Base-by-base conservation (phyloP, 2,329 filamentous ascomycete species). In the Calonectria pseudoturangicola region DNA sequence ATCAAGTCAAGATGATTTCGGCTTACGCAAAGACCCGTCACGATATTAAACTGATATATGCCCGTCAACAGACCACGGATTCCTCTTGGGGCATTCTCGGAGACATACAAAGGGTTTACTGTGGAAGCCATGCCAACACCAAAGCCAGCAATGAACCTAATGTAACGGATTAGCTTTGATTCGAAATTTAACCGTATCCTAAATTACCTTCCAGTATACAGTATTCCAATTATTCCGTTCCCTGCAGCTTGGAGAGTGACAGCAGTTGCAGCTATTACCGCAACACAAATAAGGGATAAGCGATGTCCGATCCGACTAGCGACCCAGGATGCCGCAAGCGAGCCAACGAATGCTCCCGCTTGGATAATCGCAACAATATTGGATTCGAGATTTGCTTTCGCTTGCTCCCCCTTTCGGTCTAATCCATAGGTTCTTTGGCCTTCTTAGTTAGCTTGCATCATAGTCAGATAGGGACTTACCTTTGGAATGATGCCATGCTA, bases 31-130 rank as follows among this genome's bases (percentile, higher is more conserved):
- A 71, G 51, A 16, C 45, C 36, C 9, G 45, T 4, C 12, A 54
- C 56, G 12, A 63, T 64, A n/a, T 25, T 51, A 6, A 64, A 58
- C 30, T 69, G 56, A 30, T 51, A 54, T 18, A 50, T 33, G 18
- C 66, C 66, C 8, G 56, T 69, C 7, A 69, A 47, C 7, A 63
- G 27, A 4, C 66, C 66, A 25, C 66, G 66, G 10, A 69, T 69
- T 16, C 54, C 66, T 21, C 66, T 25, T 5, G 66, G 66, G 3
- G 54, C 54, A 45, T 63, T 69, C 25, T 64, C 66, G 12, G 66
- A 41, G 4, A 69, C 56, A 27, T 69, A 69, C 2, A 64, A 58
- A n/a, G 66, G 66, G n/a, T 48, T 69, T 25, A 69, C 56, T 7
- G 56, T 69, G 45, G 43, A 63, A 3, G 66, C 66, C n/a, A 62